A percentile compares a stretch with the other conserved stretches of the same genome.
phyloP scores from a whole-genome alignment of 139 green algal species.

The Edaphochlamys debaryana region DNA sequence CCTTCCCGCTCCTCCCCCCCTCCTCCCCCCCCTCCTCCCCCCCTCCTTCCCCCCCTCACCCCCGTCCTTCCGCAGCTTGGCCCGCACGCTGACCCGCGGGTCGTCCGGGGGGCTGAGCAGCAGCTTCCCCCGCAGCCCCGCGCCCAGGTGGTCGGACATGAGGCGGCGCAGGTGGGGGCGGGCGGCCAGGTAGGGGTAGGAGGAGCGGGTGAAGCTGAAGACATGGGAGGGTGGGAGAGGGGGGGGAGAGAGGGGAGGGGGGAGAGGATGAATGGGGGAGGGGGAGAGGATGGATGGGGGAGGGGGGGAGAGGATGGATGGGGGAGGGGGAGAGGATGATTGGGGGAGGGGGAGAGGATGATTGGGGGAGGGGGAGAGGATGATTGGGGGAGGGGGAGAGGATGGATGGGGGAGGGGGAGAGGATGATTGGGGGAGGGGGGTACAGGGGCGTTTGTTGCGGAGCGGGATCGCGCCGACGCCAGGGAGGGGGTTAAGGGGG shows the following conservation, averaged over 20 bases:
- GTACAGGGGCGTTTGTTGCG: no score
- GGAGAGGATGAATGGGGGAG: neutral
- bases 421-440: no score
- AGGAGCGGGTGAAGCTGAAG: slow-evolving; percentile 14
- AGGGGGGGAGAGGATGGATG: neutral
- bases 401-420: no score
- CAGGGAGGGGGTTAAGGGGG: no score
- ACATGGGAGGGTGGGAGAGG: neutral
- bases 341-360: neutral
- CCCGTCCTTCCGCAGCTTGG: slow-evolving; percentile 1
- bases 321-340: neutral
- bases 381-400: neutral
- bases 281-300: neutral
- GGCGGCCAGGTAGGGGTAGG: slow-evolving; percentile 14
- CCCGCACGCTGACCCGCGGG: slow-evolving; percentile 28
- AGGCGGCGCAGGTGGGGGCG: slow-evolving; percentile 16
- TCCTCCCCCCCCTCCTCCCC: neutral
- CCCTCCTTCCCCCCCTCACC: neutral
- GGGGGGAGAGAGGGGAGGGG: neutral
- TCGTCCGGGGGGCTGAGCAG: slow-evolving; percentile 27
- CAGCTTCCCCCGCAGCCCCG: slow-evolving; percentile 10
- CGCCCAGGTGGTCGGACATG: slow-evolving; percentile 9
- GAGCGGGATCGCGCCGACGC: no score
- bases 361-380: no score
- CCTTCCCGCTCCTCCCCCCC: neutral